Percentiles rank a stretch among this genome's conserved stretches.
Conservation (phyloP, 257 asterid genomes). For the Solanum pinnatisectum region DNA sequence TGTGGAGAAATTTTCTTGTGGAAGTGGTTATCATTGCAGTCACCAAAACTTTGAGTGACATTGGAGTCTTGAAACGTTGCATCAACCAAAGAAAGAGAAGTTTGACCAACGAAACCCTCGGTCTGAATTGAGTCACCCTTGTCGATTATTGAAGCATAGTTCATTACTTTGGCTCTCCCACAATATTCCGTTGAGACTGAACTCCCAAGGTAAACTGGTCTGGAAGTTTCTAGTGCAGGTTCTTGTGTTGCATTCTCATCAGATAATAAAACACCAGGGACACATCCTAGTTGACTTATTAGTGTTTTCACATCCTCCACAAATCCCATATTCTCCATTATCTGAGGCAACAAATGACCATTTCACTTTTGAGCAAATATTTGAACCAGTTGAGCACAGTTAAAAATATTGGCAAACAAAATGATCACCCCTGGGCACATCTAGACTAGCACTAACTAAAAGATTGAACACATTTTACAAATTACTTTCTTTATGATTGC, state of each 20-base stretch:
- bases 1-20: conserved; percentile 8
- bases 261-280: conserved; percentile 44
- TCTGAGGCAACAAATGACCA: conserved; percentile 29
- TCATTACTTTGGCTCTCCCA: conserved; percentile 13
- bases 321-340: conserved; percentile 57
- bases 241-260: conserved; percentile 35
- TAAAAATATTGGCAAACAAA: neutral
- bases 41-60: neutral
- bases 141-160: conserved; percentile 17
- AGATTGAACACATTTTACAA: neutral
- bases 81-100: conserved; percentile 17
- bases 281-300: conserved; percentile 57
- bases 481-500: neutral
- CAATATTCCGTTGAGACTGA: conserved; percentile 14
- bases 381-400: neutral
- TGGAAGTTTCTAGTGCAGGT: conserved; percentile 24
- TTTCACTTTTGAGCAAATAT: conserved; percentile 1
- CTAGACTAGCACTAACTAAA: neutral
- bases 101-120: conserved; percentile 11
- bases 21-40: neutral
- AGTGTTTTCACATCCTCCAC: conserved; percentile 49
- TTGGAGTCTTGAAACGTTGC: conserved; percentile 20
- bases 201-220: conserved; percentile 25
- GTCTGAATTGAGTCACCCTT: conserved; percentile 12
- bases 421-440: neutral